These are phyloP conservation scores for Camellia oleifera DNA, from an alignment of 179 eudicot genomes.

Conservation along the genomic window DNA sequence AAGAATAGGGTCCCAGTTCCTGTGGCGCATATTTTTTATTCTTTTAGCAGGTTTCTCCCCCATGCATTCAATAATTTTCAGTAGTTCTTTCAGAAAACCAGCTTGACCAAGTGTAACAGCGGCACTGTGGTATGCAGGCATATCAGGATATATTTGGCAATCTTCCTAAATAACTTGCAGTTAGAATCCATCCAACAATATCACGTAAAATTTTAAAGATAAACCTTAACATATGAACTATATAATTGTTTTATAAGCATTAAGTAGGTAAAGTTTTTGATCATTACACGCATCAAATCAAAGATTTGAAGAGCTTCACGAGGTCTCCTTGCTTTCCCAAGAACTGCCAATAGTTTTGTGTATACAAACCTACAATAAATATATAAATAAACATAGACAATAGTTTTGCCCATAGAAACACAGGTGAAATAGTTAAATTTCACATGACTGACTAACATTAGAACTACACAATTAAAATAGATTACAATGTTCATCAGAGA, in stretches of 20 bases:
- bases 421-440: neutral
- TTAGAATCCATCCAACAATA: slow-evolving; percentile 27
- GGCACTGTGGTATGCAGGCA: slow-evolving; percentile 88
- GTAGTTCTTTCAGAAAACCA: slow-evolving; percentile 78
- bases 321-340: slow-evolving; percentile 79
- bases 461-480: neutral
- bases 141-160: slow-evolving; percentile 84
- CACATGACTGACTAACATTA: neutral
- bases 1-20: slow-evolving; percentile 79
- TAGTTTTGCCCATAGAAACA: neutral
- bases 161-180: slow-evolving; percentile 57
- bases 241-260: neutral
- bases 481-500: neutral
- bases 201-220: slow-evolving; percentile 15
- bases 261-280: slow-evolving; percentile 13
- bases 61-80: slow-evolving; percentile 70
- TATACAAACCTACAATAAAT: slow-evolving; percentile 70
- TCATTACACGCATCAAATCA: slow-evolving; percentile 74
- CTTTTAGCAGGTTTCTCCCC: slow-evolving; percentile 62
- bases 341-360: slow-evolving; percentile 84
- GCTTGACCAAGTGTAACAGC: slow-evolving; percentile 93
- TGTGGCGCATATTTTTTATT: slow-evolving; percentile 50
- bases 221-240: slow-evolving; percentile 8
- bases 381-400: neutral
- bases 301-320: slow-evolving; percentile 81